Base-by-base conservation (phyloP, 768 basidiomycete species). In the Boletus vermiculosoides region DNA sequence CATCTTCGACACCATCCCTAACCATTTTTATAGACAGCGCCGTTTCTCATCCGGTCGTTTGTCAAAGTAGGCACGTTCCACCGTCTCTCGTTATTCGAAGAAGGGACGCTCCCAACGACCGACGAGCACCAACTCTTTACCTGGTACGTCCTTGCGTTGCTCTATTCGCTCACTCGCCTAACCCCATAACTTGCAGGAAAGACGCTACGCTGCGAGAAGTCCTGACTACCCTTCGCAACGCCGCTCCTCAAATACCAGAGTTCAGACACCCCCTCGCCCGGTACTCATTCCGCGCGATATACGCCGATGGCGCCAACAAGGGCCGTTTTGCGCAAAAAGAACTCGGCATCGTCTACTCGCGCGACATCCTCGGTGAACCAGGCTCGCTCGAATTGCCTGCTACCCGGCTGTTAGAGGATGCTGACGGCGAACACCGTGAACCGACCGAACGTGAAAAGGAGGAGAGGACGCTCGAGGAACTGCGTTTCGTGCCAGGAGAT, bases 111-210 rank as follows among this genome's bases (percentile, higher is more conserved):
- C 4, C 91, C 91, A 8, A 85, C 85, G 3, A 84, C 85, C 7
- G 91, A 93, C 59, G 91, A 93, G 66, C 86, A 90, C 46, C 90
- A 92, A 66, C 73, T 93, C 34, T 92, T 87, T 63, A 87, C 88
- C 8, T 93, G 91, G 91, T 88, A 64, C 23, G 78, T 62, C 20
- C 37, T 51, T 46, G 11, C 5, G 15, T 54, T 6, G 34, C 7
- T 58, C 16, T 9, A n/a, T 20, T 20, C 3, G 1, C 20, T 13
- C 44, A 8, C 31, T 34, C 18, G 13, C 33, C 42, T 57, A 9
- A 64, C 20, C n/a, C 11, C 45, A 36, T 52, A 2, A 15, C 2
- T 10, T 16, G 5, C 60, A 92, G 91, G 90, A 90, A 84, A 76
- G 89, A 93, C 64, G 86, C 89, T 13, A 91, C 90, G 0, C 76